Conservation (phyloP, 164 flowering plant genomes). For the Litsea cubeba region DNA sequence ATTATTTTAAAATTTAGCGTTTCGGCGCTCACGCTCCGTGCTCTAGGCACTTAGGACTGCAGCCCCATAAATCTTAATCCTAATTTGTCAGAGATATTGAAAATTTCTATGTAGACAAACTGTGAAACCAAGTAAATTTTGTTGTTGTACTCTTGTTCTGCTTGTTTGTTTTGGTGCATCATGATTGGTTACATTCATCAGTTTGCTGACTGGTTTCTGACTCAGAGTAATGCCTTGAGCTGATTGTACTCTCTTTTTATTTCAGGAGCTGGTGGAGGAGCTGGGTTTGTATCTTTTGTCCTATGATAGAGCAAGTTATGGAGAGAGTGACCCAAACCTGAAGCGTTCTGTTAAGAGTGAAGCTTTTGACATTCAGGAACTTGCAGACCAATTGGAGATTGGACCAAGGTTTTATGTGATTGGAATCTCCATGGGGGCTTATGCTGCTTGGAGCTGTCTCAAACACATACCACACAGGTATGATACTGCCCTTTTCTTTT, state of each 20-base stretch:
- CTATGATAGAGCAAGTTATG: constrained; percentile 41
- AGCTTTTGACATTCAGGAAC: constrained; percentile 55
- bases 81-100: too few relatives aligned
- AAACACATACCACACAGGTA: constrained; percentile 41
- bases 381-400: constrained; percentile 49
- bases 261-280: constrained; percentile 53
- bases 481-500: neutral
- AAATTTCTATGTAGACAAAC: too few relatives aligned
- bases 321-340: constrained; percentile 30
- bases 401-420: constrained; percentile 52
- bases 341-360: constrained; percentile 48
- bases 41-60: too few relatives aligned
- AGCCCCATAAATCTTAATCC: too few relatives aligned
- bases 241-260: neutral
- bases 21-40: too few relatives aligned
- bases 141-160: too few relatives aligned
- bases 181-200: too few relatives aligned
- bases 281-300: constrained; percentile 36
- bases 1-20: too few relatives aligned
- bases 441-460: constrained; percentile 37
- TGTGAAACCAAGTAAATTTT: too few relatives aligned
- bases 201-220: too few relatives aligned
- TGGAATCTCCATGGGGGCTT: constrained; percentile 45
- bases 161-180: too few relatives aligned
- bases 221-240: neutral